phyloP scores from a whole-genome alignment of 805 yeast species.

The Candida nemodendra region DNA sequence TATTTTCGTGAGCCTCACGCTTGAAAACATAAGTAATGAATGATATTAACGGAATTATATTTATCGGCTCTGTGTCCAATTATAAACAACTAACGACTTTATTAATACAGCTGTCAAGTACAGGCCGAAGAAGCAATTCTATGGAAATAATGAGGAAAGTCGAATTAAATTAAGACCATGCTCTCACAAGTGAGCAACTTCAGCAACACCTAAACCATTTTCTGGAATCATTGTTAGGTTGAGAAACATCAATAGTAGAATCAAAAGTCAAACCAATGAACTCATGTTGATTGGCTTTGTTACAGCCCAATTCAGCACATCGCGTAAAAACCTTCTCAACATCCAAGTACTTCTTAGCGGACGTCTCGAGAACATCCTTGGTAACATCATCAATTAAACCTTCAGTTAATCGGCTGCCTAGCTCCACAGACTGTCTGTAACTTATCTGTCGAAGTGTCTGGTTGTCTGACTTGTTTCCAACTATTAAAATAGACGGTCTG shows the following conservation, averaged over 20 bases:
- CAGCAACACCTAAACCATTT: slow-evolving; percentile 14
- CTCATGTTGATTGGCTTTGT: slow-evolving; percentile 16
- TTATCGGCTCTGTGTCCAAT: too few species aligned
- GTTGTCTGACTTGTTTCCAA: slow-evolving; percentile 52
- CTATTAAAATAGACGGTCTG: slow-evolving; percentile 47
- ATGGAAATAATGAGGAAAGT: too few species aligned
- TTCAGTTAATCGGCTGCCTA: slow-evolving; percentile 21
- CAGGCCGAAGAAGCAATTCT: too few species aligned
- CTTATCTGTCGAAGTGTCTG: slow-evolving; percentile 28
- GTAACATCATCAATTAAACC: slow-evolving; percentile 25
- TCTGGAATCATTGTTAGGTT: slow-evolving; percentile 4
- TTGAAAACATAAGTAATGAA: too few species aligned
- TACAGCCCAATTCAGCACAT: slow-evolving; percentile 27
- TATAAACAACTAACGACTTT: too few species aligned
- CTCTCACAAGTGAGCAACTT: not conserved
- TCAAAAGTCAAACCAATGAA: slow-evolving; percentile 25
- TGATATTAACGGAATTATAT: too few species aligned
- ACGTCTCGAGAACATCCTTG: slow-evolving; percentile 29
- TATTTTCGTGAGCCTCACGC: too few species aligned
- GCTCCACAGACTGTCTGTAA: slow-evolving; percentile 32
- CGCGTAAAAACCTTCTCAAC: slow-evolving; percentile 28
- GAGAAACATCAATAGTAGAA: slow-evolving; percentile 23
- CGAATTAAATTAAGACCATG: too few species aligned
- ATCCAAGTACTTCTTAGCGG: slow-evolving; percentile 27
- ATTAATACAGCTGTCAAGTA: too few species aligned